Conservation (phyloP, 352 stramenopile species). For the Phytophthora litchii region DNA sequence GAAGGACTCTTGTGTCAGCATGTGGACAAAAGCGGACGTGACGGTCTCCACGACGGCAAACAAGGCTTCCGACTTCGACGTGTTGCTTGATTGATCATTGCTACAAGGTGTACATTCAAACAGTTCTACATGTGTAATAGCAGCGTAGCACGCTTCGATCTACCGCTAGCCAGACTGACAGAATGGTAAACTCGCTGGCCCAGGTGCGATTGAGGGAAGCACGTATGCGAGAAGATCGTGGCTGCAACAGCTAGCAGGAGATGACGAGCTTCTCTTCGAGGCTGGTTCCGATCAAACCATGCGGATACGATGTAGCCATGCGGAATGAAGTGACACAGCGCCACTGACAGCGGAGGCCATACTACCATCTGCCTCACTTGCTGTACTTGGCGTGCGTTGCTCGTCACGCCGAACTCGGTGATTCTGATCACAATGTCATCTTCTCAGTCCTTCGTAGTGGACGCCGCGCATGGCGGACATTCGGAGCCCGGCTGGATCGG, state of each 20-base stretch:
- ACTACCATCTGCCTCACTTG: too few relatives aligned
- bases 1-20: neutral
- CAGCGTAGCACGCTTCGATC: slow-evolving; percentile 6
- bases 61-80: neutral
- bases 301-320: slow-evolving; percentile 4
- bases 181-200: neutral
- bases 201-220: slow-evolving; percentile 3
- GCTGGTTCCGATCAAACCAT: neutral
- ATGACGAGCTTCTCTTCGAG: neutral
- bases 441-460: neutral
- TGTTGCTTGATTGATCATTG: slow-evolving; percentile 3
- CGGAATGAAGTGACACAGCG: neutral
- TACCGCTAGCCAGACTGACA: slow-evolving; percentile 4
- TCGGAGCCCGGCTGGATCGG: slow-evolving; percentile 7
- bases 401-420: too few relatives aligned
- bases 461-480: slow-evolving; percentile 13
- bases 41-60: neutral
- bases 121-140: slow-evolving; percentile 6
- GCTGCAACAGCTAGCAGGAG: slow-evolving; percentile 1
- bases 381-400: too few relatives aligned
- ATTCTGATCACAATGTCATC: neutral
- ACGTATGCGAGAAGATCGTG: neutral
- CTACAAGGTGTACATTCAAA: too few relatives aligned
- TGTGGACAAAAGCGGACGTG: neutral
- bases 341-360: too few relatives aligned